Base-by-base conservation (phyloP, 2,329 filamentous ascomycete species). In the Botrytis squamosa region DNA sequence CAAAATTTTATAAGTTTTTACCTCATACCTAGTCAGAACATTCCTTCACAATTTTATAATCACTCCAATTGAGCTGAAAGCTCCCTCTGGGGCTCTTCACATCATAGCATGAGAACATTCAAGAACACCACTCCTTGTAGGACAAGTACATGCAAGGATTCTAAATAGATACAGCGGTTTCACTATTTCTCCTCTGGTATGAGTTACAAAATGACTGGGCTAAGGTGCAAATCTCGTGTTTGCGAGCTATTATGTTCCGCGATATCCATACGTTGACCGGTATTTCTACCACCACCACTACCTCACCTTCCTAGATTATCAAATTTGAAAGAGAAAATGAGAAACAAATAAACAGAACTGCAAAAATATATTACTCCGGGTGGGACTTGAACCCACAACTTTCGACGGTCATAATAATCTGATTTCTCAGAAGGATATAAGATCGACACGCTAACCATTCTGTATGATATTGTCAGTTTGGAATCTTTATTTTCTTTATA, bases 371-470 rank as follows among this genome's bases (percentile, higher is more conserved):
- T 36, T 73, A 73, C 72, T 55, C 46, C 67, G 60, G 67, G 67
- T 73, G 72, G 72, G 59, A 73, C 72, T 73, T 55, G 70, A 72
- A 74, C 70, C 73, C 70, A 74, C 73, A 71, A 29, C 73, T 74
- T 74, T 74, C 73, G 62, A 69, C 36, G 65, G 57, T 71, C 75
- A 76, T 76, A 73, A 70, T 42, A 55, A 40, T 62, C 67, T 59
- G 66, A 63, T 59, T 67, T 68, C 36, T 55, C 64, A 69, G 67
- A 71, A 67, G 9, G 59, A 59, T 76, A 76, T 75, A 76, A 76
- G 75, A 76, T 72, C 74, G 74, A 76, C 75, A 76, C 75, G 75
- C 75, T 76, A 75, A 76, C 72, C 74, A 76, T 74, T 76, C 73
- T 75, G 25, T 57, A 42, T 33, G 40, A 57, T 33, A 25, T 10